Base-by-base conservation (phyloP, 139 green algal genomes). In the Coelastrella sp. region DNA sequence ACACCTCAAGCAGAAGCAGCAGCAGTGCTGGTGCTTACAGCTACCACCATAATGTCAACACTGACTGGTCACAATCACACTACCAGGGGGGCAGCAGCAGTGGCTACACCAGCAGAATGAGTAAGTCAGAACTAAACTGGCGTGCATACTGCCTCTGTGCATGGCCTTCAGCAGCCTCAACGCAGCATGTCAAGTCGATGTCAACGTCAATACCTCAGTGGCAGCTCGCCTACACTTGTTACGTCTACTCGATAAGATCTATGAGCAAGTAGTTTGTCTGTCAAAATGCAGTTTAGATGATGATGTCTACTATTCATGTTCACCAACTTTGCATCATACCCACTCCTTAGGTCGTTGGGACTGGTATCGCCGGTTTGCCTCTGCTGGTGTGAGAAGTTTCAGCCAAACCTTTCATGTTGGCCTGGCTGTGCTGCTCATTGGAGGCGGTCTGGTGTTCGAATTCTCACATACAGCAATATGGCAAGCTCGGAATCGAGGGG, bases 31-130 rank as follows among this genome's bases (percentile, higher is more conserved):
- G 53, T 32, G 17, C 2, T 32, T 64, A 64, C 30, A n/a, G 37
- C 45, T 81, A 81, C 48, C 21, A 53, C 4, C 30, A 66, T 43
- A 43, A 63, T 38, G 74, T 81, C 1, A 81, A 81, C 51, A 69
- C 74, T 38, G 74, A 81, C 74, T 81, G 74, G 74, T 53, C 74
- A 19, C 43, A 81, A n/a, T 66, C 30, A 50, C 32, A 68, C 9
- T n/a, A 81, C 34, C 11, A 5, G 2, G 25, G 51, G 27, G 19
- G 72, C 74, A 51, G 51, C 34, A 23, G 51, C 51, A 37, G 34
- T 21, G 51, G 74, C 51, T 81, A 81, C 74, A 81, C 74, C 32
- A 81, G 74, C 74, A 67, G 11, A 30, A 51, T 81, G 32, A 81
- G 74, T 81, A 51, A 81, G 74, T 48, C 25, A 6, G 25, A 34